phyloP scores from a whole-genome alignment of 495 filamentous ascomycete species.

The Symbiotaphrina buchneri region DNA sequence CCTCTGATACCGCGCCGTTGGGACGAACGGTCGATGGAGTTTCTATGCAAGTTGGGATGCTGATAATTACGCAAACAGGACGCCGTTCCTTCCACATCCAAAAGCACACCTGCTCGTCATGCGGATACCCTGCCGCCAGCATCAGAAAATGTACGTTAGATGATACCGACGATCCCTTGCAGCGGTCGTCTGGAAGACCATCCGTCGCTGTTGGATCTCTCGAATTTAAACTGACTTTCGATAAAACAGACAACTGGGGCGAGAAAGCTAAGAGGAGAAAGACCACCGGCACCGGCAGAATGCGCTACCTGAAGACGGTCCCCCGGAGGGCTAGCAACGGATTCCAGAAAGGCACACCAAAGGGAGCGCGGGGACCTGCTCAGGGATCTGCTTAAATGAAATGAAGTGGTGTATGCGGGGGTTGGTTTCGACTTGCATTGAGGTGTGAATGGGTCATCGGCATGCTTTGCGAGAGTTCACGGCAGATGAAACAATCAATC shows the following conservation, averaged over 20 bases:
- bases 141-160: constrained; percentile 85
- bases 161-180: constrained; percentile 6
- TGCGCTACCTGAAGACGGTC: constrained; percentile 76
- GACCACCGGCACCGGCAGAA: constrained; percentile 89
- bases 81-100: constrained; percentile 96
- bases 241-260: constrained; percentile 75
- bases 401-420: constrained; percentile 2
- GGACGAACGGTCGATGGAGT: neutral
- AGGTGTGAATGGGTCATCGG: no score
- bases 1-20: neutral
- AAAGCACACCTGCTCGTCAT: constrained; percentile 94
- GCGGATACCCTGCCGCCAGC: constrained; percentile 94
- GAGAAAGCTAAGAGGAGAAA: constrained; percentile 99
- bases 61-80: constrained; percentile 25
- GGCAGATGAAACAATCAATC: no score
- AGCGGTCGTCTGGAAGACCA: constrained; percentile 2
- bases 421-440: neutral
- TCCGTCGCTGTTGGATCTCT: neutral
- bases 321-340: constrained; percentile 86
- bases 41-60: neutral
- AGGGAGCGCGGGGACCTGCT: constrained; percentile 52
- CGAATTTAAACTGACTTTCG: constrained; percentile 1
- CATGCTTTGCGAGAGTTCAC: no score
- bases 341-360: constrained; percentile 76
- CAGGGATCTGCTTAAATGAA: no score